phyloP scores from a whole-genome alignment of 169 alveolate species.

The Babesia caballi region DNA sequence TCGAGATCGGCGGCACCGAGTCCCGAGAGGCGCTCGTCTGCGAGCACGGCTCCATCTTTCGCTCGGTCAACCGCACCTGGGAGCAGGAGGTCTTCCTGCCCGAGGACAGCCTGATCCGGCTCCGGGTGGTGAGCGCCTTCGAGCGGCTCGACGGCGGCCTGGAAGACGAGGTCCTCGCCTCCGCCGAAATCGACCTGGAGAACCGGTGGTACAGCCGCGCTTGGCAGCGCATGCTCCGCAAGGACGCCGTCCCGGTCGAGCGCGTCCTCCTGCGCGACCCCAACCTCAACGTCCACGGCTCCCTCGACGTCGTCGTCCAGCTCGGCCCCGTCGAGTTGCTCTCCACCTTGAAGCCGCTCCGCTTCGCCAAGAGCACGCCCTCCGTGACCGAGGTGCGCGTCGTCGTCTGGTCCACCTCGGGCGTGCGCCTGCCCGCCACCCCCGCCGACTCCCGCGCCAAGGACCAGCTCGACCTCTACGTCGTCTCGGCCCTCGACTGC shows the following conservation, averaged over 20 bases:
- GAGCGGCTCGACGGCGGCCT: conserved; percentile 65
- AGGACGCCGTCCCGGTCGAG: conserved; percentile 83
- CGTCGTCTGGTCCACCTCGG: conserved; percentile 65
- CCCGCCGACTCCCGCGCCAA: conserved; percentile 24
- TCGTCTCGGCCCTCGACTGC: conserved; percentile 83
- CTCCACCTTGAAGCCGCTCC: conserved; percentile 35
- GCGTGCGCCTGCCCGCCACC: conserved; percentile 57
- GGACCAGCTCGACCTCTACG: conserved; percentile 72
- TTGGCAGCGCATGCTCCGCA: conserved; percentile 86
- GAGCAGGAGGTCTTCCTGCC: conserved; percentile 62
- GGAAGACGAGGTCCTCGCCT: conserved; percentile 79
- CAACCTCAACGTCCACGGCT: conserved; percentile 52
- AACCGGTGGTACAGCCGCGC: conserved; percentile 86
- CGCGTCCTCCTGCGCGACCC: conserved; percentile 76
- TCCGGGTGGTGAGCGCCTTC: conserved; percentile 63
- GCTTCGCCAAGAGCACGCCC: conserved; percentile 19
- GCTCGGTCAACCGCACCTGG: conserved; percentile 34
- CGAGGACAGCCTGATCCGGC: conserved; percentile 46
- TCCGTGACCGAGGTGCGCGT: conserved; percentile 19
- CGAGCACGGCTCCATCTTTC: conserved; percentile 21
- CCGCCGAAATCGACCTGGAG: conserved; percentile 85
- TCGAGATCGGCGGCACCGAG: conserved; percentile 55
- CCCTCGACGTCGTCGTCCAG: conserved; percentile 47
- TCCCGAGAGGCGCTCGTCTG: conserved; percentile 29
- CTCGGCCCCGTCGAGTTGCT: conserved; percentile 45